These are phyloP conservation scores for Chlamydomonas urium DNA, from an alignment of 139 green algal genomes.

Conservation along the genomic window DNA sequence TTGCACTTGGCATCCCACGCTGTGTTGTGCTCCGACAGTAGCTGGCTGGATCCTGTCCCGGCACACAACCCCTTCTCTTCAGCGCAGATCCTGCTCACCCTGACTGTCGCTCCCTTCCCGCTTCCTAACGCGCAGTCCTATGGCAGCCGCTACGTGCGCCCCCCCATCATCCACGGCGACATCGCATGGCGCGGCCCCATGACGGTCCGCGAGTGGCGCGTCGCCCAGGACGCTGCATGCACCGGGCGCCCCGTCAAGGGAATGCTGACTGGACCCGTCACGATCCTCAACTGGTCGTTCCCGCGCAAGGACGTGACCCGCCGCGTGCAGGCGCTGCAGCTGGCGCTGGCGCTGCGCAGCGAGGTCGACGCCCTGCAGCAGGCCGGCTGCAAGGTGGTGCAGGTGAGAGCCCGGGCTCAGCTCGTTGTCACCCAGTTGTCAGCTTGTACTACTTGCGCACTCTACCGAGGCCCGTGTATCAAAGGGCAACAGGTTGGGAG, in stretches of 20 bases:
- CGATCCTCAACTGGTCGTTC: conserved; percentile 93
- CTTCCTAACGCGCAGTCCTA: too few species aligned
- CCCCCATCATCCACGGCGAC: conserved; percentile 78
- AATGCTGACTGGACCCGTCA: conserved; percentile 91
- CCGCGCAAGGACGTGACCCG: conserved; percentile 77
- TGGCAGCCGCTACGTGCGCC: conserved; percentile 81
- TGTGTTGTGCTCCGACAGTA: too few species aligned
- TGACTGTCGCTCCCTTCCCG: conserved; percentile 15
- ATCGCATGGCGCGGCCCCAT: conserved; percentile 63
- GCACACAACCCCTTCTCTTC: not conserved
- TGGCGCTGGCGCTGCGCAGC: conserved; percentile 73
- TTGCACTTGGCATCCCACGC: too few species aligned
- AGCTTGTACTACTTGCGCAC: too few species aligned
- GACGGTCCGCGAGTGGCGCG: too few species aligned
- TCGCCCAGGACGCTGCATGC: too few species aligned
- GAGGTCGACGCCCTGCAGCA: conserved; percentile 81
- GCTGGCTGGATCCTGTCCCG: not conserved
- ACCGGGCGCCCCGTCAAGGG: conserved; percentile 82
- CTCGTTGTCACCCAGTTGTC: too few species aligned
- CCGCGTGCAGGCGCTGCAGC: conserved; percentile 62
- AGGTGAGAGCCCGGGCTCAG: too few species aligned
- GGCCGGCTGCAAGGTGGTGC: conserved; percentile 77
- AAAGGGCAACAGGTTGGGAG: too few species aligned
- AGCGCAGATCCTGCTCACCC: not conserved
- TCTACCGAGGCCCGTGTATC: too few species aligned